A percentile compares a stretch with the other conserved stretches of the same genome.
Conservation (phyloP, 352 stramenopile genomes). For the Pelagophyceae sp. region DNA sequence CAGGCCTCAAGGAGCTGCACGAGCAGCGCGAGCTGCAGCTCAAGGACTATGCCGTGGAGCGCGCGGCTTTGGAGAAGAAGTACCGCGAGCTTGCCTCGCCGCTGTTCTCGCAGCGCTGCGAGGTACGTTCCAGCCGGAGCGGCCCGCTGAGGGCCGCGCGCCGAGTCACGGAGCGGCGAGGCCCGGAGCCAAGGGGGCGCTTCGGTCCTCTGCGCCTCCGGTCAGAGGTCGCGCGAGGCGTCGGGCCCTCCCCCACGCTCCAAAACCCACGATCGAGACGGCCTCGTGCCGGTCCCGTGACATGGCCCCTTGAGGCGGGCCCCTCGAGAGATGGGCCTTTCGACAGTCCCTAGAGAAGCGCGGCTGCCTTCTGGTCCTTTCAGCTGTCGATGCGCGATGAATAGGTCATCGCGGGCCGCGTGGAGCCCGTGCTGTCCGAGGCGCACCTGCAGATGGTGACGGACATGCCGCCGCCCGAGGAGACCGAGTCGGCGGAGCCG, state of each 20-base stretch:
- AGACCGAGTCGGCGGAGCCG: constrained; percentile 2
- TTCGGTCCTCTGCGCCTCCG: background rate
- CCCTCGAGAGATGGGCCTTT: too few relatives aligned
- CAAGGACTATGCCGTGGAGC: constrained; percentile 44
- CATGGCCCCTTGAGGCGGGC: too few relatives aligned
- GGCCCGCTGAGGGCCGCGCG: background rate
- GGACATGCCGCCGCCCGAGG: background rate
- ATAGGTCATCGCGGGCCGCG: constrained; percentile 18
- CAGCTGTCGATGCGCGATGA: constrained; percentile 18
- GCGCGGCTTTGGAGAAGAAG: constrained; percentile 50
- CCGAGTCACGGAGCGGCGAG: background rate
- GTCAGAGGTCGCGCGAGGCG: too few relatives aligned
- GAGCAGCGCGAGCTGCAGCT: constrained; percentile 42
- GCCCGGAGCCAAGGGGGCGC: background rate
- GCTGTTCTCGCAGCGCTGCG: constrained; percentile 45
- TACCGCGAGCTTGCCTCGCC: constrained; percentile 40
- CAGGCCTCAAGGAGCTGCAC: constrained; percentile 47
- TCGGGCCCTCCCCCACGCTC: too few relatives aligned
- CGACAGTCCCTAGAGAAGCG: constrained; percentile 36
- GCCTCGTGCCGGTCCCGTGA: too few relatives aligned
- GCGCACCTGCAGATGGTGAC: background rate
- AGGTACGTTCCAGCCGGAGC: background rate
- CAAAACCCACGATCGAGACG: too few relatives aligned
- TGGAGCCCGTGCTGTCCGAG: background rate
- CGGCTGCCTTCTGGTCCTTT: constrained; percentile 42